Evolutionary conservation across 2,329 filamentous ascomycete species (phyloP), one percentile per base, ranked within the genome.

Genomic region (Sporothrix humicola): DNA sequence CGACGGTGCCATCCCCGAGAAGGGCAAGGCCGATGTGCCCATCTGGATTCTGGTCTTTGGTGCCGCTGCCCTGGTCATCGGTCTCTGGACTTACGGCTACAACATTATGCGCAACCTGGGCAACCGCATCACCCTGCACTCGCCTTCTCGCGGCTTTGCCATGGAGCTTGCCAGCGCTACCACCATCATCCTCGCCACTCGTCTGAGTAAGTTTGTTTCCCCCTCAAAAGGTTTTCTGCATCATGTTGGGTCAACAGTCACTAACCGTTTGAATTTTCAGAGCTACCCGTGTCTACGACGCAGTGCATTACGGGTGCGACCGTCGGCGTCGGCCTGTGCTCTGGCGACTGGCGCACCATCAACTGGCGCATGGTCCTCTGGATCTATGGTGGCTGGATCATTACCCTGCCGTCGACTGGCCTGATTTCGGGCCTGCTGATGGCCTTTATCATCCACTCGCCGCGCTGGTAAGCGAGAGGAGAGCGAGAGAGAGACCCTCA

Each of bases 281-380:
- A 86, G 72, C 85, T 91, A 1, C 89, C 89, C 1, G 85, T 91
- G 46, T 90, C 88, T 1, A 91, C 89, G 1, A 90, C 89, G 0
- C 89, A 90, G 82, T 91, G 89, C 79, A 89, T 90, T 77, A 88
- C 86, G 58, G 88, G 88, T 65, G 86, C 88, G 58, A 90, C 88
- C 23, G 88, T 90, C 63, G 88, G 88, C 74, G 88, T 90, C 69
- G 89, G 88, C 74, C 84, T 90, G 20, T 89, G 87, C 81, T 88
- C 87, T 65, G 88, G 88, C 37, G 85, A 85, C 63, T 86, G 84
- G 83, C 84, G 85, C 66, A 85, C 87, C 42, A 87, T 90, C 77
- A 91, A 90, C 82, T 91, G 87, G 87, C 85, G 87, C 74, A 88
- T 89, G 84, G 86, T 90, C 5, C 85, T 82, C 6, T 88, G 87